Base-by-base conservation (phyloP, 2,329 filamentous ascomycete genomes). In the Colletotrichum australisinense region DNA sequence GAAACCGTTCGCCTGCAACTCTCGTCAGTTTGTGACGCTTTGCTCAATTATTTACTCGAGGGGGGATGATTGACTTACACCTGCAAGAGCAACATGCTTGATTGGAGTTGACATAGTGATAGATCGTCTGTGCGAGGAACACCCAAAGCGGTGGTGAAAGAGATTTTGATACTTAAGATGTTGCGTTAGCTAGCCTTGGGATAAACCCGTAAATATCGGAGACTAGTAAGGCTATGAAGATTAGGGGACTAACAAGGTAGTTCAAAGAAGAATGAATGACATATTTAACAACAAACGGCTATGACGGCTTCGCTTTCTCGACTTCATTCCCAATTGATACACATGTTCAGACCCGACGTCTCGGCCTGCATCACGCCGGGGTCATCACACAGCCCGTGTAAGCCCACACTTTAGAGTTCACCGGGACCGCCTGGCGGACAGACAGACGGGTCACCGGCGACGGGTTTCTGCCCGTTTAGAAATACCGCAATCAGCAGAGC, bases 1-100 rank as follows among this genome's bases (percentile, higher is more conserved):
- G 67, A 76, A 79, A 55, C 82, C 82, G 5, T 78, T 78, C 16
- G 78, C 82, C 82, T 83, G 16, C 9, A 12, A 35, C 19, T 6
- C 6, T 49, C 32, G 60, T 69, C 38, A 69, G 60, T 32, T 63
- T 5, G 38, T 52, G 14, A 24, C 52, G 3, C 6, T 22, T 12
- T 14, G 8, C 16, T n/a, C 19, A 8, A 35, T 19, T 3, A 5
- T 12, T 32, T 24, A 8, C 30, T 12, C 32, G 46, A 19, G 30
- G 24, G 32, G 12, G 7, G 11, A 32, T 49, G 32, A n/a, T 32
- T 53, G 38, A 56, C 67, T 69, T 65, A 69, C 67, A 52, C 67
- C 67, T 26, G 67, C 67, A 16, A 69, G 60, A 7, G 30, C 59
- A n/a, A 69, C 67, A n/a, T 19, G 49, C 26, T 59, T 59, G 35